Evolutionary conservation across 2,329 filamentous ascomycete species (phyloP), one percentile per base, ranked within the genome.

Genomic region (Grosmannia huntii): DNA sequence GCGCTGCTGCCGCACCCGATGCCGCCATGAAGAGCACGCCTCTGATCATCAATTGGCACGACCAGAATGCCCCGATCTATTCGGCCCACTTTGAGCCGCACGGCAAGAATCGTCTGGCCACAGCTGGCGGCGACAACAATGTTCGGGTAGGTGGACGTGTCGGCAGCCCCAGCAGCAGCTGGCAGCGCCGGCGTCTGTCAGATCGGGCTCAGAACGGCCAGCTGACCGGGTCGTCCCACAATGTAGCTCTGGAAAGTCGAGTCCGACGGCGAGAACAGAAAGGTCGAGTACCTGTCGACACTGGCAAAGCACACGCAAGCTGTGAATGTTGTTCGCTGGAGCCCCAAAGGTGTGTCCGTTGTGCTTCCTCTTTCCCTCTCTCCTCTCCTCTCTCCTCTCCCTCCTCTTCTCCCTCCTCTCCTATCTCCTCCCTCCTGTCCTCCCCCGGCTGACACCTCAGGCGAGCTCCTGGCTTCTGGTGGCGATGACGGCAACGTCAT

Each of bases 401-500:
- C 53, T 57, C 6, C 41, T 52, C 56, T 59, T 49, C 36, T n/a
- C 46, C 25, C 16, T 16, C 46, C 19, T 53, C 4, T 16, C 31
- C 19, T 6, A 9, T 4, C 19, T n/a, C 14, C 31, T 10, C 31
- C 28, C 28, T 27, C 16, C 16, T 48, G 53, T 4, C 38, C 50
- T 36, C 38, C 61, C 41, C 21, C 46, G 21, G 7, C 50, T 53
- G 16, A 53, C 31, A 33, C 52, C 21, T 12, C 66, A 96, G 91
- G 92, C 62, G 94, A 97, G 73, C 83, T 91, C 66, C 83, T 99
- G 62, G 94, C 91, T 63, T 96, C 91, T 57, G 94, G 94, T 41
- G 94, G 94, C 64, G 94, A 99, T 70, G 94, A 99, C 71, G 94
- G 94, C 60, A 99, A 97, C 69, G 89, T 97, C 57, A 86, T 99